A percentile compares a stretch with the other conserved stretches of the same genome.
Conservation (phyloP, 768 basidiomycete species). For the Russula sp. region DNA sequence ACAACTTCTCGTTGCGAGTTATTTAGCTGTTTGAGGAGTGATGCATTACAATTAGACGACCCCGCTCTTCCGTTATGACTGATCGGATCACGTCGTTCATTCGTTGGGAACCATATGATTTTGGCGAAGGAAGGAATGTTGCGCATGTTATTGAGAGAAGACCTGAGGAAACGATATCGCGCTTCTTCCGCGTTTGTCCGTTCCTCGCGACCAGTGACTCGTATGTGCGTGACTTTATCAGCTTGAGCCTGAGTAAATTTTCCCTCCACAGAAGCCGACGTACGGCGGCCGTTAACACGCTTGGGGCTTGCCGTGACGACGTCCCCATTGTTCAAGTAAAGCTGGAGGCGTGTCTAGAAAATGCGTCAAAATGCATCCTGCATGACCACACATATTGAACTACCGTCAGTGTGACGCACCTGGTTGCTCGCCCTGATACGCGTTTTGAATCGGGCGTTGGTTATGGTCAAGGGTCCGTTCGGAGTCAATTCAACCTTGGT, state of each 20-base stretch:
- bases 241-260: not conserved
- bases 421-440: conserved; percentile 8
- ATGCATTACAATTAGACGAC: too few species aligned
- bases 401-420: not conserved
- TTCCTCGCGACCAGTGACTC: conserved; percentile 17
- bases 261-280: not conserved
- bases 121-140: not conserved
- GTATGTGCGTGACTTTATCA: not conserved
- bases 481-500: not conserved
- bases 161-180: conserved; percentile 3
- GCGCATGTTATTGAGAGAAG: not conserved
- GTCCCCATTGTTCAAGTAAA: not conserved
- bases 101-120: conserved; percentile 8
- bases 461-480: not conserved
- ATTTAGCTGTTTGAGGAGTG: not conserved
- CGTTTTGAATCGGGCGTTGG: conserved; percentile 15
- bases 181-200: conserved; percentile 4
- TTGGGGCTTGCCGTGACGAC: not conserved
- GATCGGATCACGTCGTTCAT: not conserved
- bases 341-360: conserved; percentile 4
- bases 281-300: not conserved
- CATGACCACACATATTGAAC: too few species aligned
- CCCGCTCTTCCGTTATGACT: not conserved
- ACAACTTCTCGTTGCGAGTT: conserved; percentile 2
- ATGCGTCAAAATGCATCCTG: not conserved